A percentile compares a stretch with the other conserved stretches of the same genome.
These are phyloP conservation scores for Stropharia rugosoannulata DNA, from an alignment of 768 basidiomycete species.

Conservation along the genomic window DNA sequence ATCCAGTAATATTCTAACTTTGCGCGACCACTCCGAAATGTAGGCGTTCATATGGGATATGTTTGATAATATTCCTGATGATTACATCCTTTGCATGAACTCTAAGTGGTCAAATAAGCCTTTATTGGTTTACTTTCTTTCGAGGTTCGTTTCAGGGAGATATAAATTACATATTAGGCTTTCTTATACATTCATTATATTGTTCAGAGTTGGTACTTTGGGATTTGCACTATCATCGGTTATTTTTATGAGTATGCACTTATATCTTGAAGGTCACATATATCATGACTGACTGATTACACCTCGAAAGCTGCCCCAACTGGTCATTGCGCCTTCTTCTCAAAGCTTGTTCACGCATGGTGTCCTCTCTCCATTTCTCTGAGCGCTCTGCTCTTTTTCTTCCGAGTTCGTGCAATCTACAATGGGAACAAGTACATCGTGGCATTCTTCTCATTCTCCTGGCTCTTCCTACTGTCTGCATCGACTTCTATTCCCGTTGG, in stretches of 20 bases:
- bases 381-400: constrained; percentile 22
- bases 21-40: too few species aligned
- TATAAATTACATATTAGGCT: too few species aligned
- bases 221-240: not conserved
- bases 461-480: constrained; percentile 6
- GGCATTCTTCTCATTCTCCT: constrained; percentile 4
- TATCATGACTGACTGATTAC: not conserved
- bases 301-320: not conserved
- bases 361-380: not conserved
- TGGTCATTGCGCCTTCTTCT: not conserved
- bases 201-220: not conserved
- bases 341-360: not conserved
- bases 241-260: not conserved
- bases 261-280: not conserved
- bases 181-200: not conserved
- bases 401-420: constrained; percentile 22
- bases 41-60: too few species aligned
- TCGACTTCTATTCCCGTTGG: not conserved
- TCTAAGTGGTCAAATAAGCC: too few species aligned
- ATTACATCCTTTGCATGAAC: too few species aligned
- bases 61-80: too few species aligned
- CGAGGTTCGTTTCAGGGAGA: not conserved
- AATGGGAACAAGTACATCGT: constrained; percentile 13
- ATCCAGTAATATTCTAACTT: too few species aligned
- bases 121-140: not conserved